Conservation (phyloP, 495 filamentous ascomycete species). For the Aspergillus sparsus region DNA sequence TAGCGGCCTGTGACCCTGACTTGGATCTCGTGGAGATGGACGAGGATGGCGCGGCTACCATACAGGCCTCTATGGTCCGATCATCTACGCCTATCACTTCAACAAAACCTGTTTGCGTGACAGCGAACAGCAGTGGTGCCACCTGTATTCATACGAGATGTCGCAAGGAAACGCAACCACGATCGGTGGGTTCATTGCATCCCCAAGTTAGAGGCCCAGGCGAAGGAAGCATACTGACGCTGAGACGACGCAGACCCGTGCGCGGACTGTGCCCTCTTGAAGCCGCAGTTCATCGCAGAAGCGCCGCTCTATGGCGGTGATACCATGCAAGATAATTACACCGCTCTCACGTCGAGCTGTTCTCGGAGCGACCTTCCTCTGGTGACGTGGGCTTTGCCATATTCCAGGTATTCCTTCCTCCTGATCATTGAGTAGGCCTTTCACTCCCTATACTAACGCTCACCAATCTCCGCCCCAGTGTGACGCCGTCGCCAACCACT, state of each 20-base stretch:
- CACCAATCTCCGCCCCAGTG: no score
- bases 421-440: no score
- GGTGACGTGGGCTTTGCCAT: no score
- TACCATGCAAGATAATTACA: neutral
- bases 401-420: no score
- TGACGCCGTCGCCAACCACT: neutral
- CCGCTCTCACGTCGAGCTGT: constrained; percentile 7
- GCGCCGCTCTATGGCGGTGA: neutral
- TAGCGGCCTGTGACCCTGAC: neutral
- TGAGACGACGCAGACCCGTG: neutral
- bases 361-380: constrained; percentile 1
- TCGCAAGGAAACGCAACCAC: neutral
- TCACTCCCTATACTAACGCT: no score
- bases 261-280: neutral
- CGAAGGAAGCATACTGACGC: neutral
- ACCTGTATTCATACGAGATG: constrained; percentile 1
- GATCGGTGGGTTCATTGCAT: neutral
- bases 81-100: neutral
- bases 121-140: neutral
- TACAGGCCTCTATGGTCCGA: neutral
- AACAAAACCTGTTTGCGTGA: neutral
- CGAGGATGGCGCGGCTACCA: neutral
- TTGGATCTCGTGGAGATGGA: neutral
- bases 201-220: neutral
- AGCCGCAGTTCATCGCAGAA: neutral